Percentiles rank a stretch among this genome's conserved stretches.
phyloP scores from a whole-genome alignment of 139 green algal genomes.

The Chlorella sp. region DNA sequence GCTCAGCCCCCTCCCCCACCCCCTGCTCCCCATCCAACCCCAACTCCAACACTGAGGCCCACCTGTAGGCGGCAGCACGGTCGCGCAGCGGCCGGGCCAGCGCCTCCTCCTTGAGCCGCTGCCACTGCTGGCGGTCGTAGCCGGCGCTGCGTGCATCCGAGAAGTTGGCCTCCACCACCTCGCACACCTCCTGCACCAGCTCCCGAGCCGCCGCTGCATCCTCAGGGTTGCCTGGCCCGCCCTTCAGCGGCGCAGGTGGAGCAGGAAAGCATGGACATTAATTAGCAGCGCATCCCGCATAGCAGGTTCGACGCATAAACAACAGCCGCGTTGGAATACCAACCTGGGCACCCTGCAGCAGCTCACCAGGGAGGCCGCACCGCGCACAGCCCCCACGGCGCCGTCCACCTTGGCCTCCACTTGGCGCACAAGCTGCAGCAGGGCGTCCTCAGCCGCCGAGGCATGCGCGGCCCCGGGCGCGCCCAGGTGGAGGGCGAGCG shows the following conservation, averaged over 20 bases:
- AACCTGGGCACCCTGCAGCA: neutral
- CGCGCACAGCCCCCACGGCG: conserved; percentile 15
- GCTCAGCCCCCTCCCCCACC: neutral
- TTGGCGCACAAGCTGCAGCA: conserved; percentile 39
- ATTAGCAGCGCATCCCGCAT: too few species aligned
- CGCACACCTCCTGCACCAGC: conserved; percentile 46
- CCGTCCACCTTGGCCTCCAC: conserved; percentile 31
- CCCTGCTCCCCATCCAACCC: neutral
- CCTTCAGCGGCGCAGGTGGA: neutral
- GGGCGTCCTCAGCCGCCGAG: conserved; percentile 42
- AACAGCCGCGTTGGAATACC: too few species aligned
- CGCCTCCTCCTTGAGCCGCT: conserved; percentile 29
- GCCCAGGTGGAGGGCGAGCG: conserved; percentile 29
- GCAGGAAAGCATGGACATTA: neutral
- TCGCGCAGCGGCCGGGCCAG: conserved; percentile 39
- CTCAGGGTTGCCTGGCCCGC: neutral
- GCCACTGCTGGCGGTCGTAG: conserved; percentile 66
- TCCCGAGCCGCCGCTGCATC: neutral
- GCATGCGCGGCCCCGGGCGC: neutral
- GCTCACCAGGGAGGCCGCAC: conserved; percentile 1
- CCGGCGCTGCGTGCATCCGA: conserved; percentile 63
- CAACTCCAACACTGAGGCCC: neutral
- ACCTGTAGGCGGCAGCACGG: conserved; percentile 36
- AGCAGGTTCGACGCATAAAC: too few species aligned
- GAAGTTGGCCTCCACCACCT: conserved; percentile 87